phyloP scores from a whole-genome alignment of 495 filamentous ascomycete species.

The Cladorrhinum samala region DNA sequence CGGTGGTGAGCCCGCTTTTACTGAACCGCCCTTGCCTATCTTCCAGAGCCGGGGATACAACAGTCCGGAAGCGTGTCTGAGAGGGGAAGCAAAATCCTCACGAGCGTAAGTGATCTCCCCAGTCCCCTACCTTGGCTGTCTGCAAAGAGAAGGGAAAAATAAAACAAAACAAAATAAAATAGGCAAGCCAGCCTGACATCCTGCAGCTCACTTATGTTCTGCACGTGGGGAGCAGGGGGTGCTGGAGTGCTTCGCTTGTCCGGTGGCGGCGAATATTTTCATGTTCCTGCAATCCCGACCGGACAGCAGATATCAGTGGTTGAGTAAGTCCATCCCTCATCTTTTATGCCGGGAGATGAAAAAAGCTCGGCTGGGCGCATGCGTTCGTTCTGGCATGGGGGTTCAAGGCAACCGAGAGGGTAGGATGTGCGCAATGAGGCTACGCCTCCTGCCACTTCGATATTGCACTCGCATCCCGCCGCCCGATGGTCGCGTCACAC shows the following conservation, averaged over 20 bases:
- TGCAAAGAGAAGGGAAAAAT: not conserved
- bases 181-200: constrained; percentile 1
- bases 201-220: constrained; percentile 50
- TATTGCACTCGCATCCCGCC: not conserved
- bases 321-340: constrained; percentile 49
- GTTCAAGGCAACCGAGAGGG: not conserved
- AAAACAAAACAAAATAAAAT: not conserved
- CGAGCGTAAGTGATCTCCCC: constrained; percentile 25
- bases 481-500: not conserved
- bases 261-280: constrained; percentile 28
- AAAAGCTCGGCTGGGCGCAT: not conserved
- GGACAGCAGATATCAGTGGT: constrained; percentile 40
- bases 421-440: not conserved
- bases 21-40: not conserved
- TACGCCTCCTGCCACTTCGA: not conserved
- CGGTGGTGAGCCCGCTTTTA: not conserved
- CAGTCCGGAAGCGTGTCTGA: constrained; percentile 30
- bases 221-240: constrained; percentile 63
- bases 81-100: constrained; percentile 21
- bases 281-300: constrained; percentile 41
- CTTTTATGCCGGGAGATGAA: not conserved
- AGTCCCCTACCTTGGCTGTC: not conserved
- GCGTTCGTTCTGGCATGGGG: not conserved
- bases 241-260: constrained; percentile 44
- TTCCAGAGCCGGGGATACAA: constrained; percentile 29